Conservation (phyloP, 2,329 filamentous ascomycete genomes). For the Curvularia sp. region DNA sequence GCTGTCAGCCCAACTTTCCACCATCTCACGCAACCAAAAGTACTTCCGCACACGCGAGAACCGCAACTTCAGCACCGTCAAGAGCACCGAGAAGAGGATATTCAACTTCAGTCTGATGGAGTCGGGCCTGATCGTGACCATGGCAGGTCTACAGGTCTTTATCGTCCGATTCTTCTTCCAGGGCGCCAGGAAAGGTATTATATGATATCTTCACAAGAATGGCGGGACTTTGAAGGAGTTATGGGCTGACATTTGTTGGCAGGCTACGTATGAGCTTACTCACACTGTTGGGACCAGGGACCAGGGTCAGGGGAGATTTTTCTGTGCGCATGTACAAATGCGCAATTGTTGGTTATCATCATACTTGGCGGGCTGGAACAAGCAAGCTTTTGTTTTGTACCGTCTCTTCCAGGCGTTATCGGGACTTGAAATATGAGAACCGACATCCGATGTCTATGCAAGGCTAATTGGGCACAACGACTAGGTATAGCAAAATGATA, state of each 20-base stretch:
- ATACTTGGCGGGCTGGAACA: not conserved
- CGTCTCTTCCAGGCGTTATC: conserved; percentile 12
- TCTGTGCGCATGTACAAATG: not conserved
- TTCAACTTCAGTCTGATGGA: conserved; percentile 98
- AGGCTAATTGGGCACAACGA: conserved; percentile 3
- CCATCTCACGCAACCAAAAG: conserved; percentile 95
- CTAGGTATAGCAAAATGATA: not conserved
- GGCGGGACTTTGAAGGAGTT: conserved; percentile 6
- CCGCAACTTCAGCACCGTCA: conserved; percentile 96
- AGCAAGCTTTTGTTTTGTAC: conserved; percentile 2
- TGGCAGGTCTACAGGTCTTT: conserved; percentile 97
- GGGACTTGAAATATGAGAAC: conserved; percentile 12
- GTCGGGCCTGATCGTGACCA: conserved; percentile 86
- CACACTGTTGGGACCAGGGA: not conserved
- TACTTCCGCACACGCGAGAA: conserved; percentile 99
- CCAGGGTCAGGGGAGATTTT: not conserved
- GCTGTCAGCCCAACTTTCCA: conserved; percentile 89
- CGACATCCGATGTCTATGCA: conserved; percentile 3
- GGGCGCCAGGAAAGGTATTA: conserved; percentile 70
- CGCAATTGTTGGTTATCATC: not conserved
- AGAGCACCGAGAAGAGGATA: conserved; percentile 93
- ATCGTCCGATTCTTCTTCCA: conserved; percentile 99
- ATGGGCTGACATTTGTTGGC: conserved; percentile 31
- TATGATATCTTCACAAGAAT: conserved; percentile 18
- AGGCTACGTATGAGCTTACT: conserved; percentile 31